A percentile compares a stretch with the other conserved stretches of the same genome.
Conservation (phyloP, 805 yeast genomes). For the Lachancea sp. region DNA sequence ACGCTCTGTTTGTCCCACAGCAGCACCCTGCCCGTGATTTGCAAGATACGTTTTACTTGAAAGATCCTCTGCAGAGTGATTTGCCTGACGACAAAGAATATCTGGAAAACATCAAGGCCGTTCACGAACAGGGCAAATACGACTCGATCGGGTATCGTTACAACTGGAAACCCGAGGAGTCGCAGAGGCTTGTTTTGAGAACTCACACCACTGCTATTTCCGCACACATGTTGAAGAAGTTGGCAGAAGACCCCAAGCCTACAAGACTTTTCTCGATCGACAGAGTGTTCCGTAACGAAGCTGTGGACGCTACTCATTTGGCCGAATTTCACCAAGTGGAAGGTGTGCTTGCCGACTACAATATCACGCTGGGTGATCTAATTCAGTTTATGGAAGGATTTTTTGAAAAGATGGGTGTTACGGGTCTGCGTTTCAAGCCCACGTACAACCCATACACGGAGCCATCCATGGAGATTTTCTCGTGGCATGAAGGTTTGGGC, state of each 20-base stretch:
- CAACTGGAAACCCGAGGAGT: conserved; percentile 91
- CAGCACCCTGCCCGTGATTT: conserved; percentile 99
- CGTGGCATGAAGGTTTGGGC: conserved; percentile 88
- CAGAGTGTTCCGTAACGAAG: conserved; percentile 98
- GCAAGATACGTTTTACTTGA: conserved; percentile 96
- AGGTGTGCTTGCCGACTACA: conserved; percentile 97
- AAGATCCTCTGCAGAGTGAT: conserved; percentile 80
- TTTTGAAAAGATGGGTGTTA: conserved; percentile 96
- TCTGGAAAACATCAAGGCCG: conserved; percentile 70
- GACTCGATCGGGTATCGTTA: conserved; percentile 98
- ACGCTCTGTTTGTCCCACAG: conserved; percentile 93
- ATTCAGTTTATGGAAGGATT: conserved; percentile 98
- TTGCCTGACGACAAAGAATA: conserved; percentile 76
- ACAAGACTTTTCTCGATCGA: conserved; percentile 91
- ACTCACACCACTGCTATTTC: conserved; percentile 97
- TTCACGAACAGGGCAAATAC: conserved; percentile 82
- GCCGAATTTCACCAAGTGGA: conserved; percentile 99
- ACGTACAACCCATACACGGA: conserved; percentile 99
- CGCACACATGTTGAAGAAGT: conserved; percentile 74
- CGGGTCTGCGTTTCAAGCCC: conserved; percentile 92
- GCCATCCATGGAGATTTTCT: conserved; percentile 95
- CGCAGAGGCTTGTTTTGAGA: conserved; percentile 86
- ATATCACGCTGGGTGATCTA: conserved; percentile 89
- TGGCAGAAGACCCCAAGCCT: conserved; percentile 86
- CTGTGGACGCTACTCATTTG: conserved; percentile 98